Conservation (phyloP, 2,329 filamentous ascomycete genomes). For the Oidium heveae region DNA sequence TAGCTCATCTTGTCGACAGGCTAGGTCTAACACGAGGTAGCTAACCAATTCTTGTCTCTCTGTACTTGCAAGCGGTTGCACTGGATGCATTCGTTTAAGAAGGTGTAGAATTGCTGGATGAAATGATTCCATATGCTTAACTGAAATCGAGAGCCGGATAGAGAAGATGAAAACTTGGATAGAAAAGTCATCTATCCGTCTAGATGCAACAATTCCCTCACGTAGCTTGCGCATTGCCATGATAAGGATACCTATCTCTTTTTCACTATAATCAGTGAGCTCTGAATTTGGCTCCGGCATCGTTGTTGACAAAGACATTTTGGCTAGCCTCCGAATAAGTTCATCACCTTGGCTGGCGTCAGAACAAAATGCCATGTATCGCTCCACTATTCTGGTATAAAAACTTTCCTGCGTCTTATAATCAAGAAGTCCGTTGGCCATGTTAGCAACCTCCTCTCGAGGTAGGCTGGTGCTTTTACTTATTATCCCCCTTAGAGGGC, state of each 20-base stretch:
- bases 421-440: slow-evolving; percentile 48
- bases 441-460: too few relatives aligned
- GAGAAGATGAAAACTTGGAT: slow-evolving; percentile 82
- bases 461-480: too few relatives aligned
- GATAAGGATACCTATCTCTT: slow-evolving; percentile 49
- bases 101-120: slow-evolving; percentile 66
- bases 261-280: slow-evolving; percentile 11
- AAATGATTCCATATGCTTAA: slow-evolving; percentile 67
- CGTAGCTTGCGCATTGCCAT: slow-evolving; percentile 75
- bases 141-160: slow-evolving; percentile 59
- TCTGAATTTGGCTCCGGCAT: too few relatives aligned
- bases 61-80: slow-evolving; percentile 38
- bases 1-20: slow-evolving; percentile 57
- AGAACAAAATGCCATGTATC: slow-evolving; percentile 76
- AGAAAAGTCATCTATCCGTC: slow-evolving; percentile 55
- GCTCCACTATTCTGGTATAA: slow-evolving; percentile 66
- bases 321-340: slow-evolving; percentile 50
- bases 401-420: slow-evolving; percentile 60
- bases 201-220: slow-evolving; percentile 63
- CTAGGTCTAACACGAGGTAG: slow-evolving; percentile 68
- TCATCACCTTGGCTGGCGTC: slow-evolving; percentile 43
- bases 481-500: too few relatives aligned
- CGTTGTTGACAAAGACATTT: too few relatives aligned
- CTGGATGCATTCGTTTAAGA: slow-evolving; percentile 42
- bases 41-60: slow-evolving; percentile 58